phyloP scores from a whole-genome alignment of 2,329 filamentous ascomycete genomes.

The Claviceps humidiphila region DNA sequence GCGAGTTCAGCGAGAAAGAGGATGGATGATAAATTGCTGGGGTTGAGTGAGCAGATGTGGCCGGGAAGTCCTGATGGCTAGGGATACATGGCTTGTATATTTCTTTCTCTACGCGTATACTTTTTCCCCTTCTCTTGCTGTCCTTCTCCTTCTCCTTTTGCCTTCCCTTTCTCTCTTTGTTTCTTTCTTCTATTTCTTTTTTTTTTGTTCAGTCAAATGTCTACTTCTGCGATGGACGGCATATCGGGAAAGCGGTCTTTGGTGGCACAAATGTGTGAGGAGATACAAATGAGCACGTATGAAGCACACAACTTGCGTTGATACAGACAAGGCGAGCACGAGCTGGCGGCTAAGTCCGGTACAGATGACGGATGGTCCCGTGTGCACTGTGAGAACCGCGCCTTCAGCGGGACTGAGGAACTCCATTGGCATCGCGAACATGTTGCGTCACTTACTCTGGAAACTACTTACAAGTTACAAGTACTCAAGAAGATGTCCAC shows the following conservation, averaged over 20 bases:
- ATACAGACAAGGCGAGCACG: too few species aligned
- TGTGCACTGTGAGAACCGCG: too few species aligned
- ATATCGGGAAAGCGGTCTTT: neutral
- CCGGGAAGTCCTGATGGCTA: slow-evolving; percentile 24
- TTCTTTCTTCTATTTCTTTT: neutral
- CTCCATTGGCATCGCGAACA: too few species aligned
- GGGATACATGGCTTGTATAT: neutral
- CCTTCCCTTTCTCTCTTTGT: neutral
- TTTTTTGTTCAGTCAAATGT: neutral
- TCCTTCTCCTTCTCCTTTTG: neutral
- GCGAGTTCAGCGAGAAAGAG: slow-evolving; percentile 52
- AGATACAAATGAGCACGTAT: too few species aligned
- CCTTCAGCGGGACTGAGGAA: too few species aligned
- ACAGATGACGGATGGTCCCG: too few species aligned
- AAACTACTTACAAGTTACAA: too few species aligned
- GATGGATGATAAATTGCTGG: slow-evolving; percentile 57
- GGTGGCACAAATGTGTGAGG: neutral
- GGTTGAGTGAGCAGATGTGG: slow-evolving; percentile 62
- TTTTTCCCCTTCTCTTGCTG: neutral
- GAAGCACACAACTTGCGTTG: too few species aligned
- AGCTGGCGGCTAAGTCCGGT: too few species aligned
- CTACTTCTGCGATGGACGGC: neutral
- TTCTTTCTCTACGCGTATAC: neutral
- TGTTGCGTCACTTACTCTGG: too few species aligned
- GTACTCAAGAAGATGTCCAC: too few species aligned